Percentiles rank a stretch among this genome's conserved stretches.
Evolutionary conservation across 2,329 filamentous ascomycete species (phyloP).

Genomic region (Fusarium humuli): DNA sequence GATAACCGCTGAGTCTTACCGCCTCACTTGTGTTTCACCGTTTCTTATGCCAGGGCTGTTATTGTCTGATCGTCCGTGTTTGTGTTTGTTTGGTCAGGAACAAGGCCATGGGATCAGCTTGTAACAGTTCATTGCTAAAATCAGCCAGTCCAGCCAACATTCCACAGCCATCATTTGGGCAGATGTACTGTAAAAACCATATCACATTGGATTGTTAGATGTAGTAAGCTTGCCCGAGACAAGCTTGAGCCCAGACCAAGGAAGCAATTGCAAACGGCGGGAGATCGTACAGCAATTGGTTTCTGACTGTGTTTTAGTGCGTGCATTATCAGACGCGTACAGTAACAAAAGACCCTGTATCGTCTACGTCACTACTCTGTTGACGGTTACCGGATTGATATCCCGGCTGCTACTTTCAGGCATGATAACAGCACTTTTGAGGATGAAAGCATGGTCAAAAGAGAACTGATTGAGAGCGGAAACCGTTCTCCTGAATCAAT

Average conservation of each 20-base stretch:
- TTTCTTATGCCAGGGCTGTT: conserved; percentile 19
- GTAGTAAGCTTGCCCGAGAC: conserved; percentile 4
- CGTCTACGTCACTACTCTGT: conserved; percentile 33
- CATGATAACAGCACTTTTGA: background rate
- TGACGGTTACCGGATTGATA: conserved; percentile 4
- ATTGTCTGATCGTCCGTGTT: background rate
- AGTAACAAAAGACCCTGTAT: conserved; percentile 13
- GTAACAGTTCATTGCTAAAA: background rate
- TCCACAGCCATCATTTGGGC: background rate
- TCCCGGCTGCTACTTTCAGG: background rate
- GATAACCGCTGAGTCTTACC: background rate
- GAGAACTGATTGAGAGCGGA: background rate
- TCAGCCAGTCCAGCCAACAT: background rate
- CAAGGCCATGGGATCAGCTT: background rate
- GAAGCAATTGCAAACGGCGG: background rate
- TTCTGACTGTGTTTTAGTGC: conserved; percentile 36
- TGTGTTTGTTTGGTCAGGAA: conserved; percentile 1
- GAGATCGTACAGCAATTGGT: conserved; percentile 11
- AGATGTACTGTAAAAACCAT: background rate
- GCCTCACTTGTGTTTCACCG: conserved; percentile 28
- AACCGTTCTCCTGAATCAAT: background rate
- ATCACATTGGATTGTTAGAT: background rate
- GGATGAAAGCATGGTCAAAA: background rate
- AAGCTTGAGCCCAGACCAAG: background rate
- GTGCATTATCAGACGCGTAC: conserved; percentile 35